phyloP scores from a whole-genome alignment of 2,329 filamentous ascomycete species.

The Fusarium verrucosum region DNA sequence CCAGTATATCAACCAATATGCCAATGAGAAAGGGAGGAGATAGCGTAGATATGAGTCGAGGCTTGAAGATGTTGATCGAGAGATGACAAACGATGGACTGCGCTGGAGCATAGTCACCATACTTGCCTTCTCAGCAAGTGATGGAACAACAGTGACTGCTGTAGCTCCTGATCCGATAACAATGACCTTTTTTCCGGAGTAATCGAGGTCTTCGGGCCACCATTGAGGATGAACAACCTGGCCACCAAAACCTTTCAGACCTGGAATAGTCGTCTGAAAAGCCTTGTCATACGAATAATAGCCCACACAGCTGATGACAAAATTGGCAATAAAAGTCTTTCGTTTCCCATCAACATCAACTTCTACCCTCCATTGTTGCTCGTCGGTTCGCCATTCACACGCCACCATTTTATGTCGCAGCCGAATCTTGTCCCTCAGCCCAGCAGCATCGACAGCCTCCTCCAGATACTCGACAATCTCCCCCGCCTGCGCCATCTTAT shows the following conservation, averaged over 20 bases:
- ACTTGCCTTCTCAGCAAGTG: conserved; percentile 69
- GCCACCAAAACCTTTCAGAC: conserved; percentile 73
- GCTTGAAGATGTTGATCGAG: conserved; percentile 56
- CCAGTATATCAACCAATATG: conserved; percentile 59
- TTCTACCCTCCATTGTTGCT: conserved; percentile 65
- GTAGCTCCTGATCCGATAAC: conserved; percentile 84
- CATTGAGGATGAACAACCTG: conserved; percentile 75
- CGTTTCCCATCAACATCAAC: conserved; percentile 49
- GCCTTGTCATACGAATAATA: conserved; percentile 79
- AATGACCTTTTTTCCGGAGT: conserved; percentile 72
- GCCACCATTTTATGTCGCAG: conserved; percentile 59
- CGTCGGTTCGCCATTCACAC: conserved; percentile 63
- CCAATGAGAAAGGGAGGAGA: conserved; percentile 58
- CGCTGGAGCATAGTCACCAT: conserved; percentile 84
- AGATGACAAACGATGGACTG: conserved; percentile 75
- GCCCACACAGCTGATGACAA: conserved; percentile 68
- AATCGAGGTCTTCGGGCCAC: conserved; percentile 76
- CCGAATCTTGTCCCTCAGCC: conserved; percentile 64
- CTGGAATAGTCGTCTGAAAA: conserved; percentile 69
- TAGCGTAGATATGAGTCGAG: conserved; percentile 51
- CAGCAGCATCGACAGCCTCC: conserved; percentile 59
- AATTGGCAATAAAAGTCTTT: conserved; percentile 56
- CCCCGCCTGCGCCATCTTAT: conserved; percentile 61
- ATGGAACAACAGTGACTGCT: conserved; percentile 78
- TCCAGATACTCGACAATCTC: conserved; percentile 65